Conservation (phyloP, 208 protist species). For the Trypanosoma avium region DNA sequence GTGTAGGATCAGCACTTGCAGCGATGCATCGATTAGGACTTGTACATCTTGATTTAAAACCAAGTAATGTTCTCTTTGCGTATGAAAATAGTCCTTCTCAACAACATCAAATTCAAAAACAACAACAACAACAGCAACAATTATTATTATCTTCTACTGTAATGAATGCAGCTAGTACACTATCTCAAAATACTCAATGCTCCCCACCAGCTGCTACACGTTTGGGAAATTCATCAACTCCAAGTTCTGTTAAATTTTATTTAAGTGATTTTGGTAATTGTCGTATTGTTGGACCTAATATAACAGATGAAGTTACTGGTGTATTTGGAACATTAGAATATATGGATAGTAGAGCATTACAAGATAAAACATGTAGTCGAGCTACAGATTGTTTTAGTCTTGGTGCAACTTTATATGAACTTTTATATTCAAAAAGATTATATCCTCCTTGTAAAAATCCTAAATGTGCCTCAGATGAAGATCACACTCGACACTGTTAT, state of each 20-base stretch:
- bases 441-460: constrained; percentile 68
- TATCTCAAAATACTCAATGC: no score
- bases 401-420: constrained; percentile 73
- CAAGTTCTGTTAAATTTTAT: constrained; percentile 73
- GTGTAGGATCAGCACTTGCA: constrained; percentile 71
- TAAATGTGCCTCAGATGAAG: constrained; percentile 38
- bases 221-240: neutral
- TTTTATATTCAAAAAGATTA: constrained; percentile 63
- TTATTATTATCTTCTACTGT: neutral
- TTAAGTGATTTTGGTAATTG: constrained; percentile 89
- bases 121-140: constrained; percentile 3
- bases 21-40: constrained; percentile 82
- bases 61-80: constrained; percentile 84
- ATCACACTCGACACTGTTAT: constrained; percentile 74
- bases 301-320: constrained; percentile 44
- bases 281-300: constrained; percentile 54
- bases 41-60: constrained; percentile 84
- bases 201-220: neutral
- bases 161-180: constrained; percentile 1
- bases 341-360: constrained; percentile 79
- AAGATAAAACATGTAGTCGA: constrained; percentile 61
- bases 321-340: constrained; percentile 85
- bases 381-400: constrained; percentile 82
- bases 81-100: constrained; percentile 59
- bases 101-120: constrained; percentile 13